Conservation (phyloP, 192 early-diverging fungal genomes). For the Podila minutissima region DNA sequence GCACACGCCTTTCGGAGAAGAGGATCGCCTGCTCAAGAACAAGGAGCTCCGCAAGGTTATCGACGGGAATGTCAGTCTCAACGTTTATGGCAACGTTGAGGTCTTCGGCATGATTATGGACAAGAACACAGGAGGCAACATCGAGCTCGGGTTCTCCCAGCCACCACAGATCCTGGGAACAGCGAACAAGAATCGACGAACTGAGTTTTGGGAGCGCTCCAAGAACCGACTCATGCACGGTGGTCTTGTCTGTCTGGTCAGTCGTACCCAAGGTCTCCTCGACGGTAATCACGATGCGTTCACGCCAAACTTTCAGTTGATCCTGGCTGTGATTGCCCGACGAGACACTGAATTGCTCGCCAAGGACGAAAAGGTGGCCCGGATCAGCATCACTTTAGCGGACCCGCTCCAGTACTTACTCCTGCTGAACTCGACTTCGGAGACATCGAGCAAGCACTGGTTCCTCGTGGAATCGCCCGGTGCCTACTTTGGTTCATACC, state of each 20-base stretch:
- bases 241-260: conserved; percentile 54
- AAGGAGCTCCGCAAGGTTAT: conserved; percentile 33
- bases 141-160: conserved; percentile 37
- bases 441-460: not conserved
- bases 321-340: conserved; percentile 54
- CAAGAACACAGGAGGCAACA: conserved; percentile 23
- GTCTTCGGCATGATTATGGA: conserved; percentile 36
- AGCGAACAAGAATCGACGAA: conserved; percentile 15
- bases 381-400: conserved; percentile 39
- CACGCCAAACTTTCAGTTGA: conserved; percentile 21
- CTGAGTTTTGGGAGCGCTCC: conserved; percentile 57
- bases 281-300: not conserved
- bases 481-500: conserved; percentile 47
- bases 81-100: conserved; percentile 49
- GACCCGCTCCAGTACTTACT: conserved; percentile 31
- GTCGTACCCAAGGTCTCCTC: conserved; percentile 9
- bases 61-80: conserved; percentile 40
- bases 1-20: conserved; percentile 9
- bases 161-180: conserved; percentile 9
- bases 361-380: not conserved
- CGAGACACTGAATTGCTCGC: conserved; percentile 43
- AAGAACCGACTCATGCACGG: conserved; percentile 55
- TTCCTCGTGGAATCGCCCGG: conserved; percentile 53
- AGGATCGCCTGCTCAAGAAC: conserved; percentile 7
- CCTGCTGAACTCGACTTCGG: conserved; percentile 8